Base-by-base conservation (phyloP, 768 basidiomycete species). In the Rhodosporidiobolus odoratus region DNA sequence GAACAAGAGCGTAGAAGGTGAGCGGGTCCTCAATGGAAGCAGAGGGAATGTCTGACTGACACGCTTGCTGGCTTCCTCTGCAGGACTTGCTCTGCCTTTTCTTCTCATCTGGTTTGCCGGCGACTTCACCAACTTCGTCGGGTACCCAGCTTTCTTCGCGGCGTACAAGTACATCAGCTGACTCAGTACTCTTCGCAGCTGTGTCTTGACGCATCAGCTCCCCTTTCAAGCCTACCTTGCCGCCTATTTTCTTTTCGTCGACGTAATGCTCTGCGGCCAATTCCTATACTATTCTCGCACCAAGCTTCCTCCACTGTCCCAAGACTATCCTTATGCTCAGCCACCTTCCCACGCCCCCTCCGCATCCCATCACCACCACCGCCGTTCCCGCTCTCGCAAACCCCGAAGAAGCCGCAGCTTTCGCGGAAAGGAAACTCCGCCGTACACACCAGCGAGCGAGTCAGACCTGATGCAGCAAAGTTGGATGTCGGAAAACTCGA, bases 191-290 rank as follows among this genome's bases (percentile, higher is more conserved):
- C 25, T 23, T 16, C 21, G 8, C 69, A 78, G 92, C 16, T 93
- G 92, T 78, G 81, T 97, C 68, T 82, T 99, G 64, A 98, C 96
- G 4, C 85, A 89, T 76, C 96, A 98, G 78, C 84, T 96, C 23
- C 92, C 92, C 30, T 98, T 99, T 79, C 95, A 98, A 81, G 75
- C 74, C 41, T 91, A 86, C 78, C 90, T 99, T 54, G 95, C 96
- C 4, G 83, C 84, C 0, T 99, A 99, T 79, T 99, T 97, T 78
- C 89, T 90, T 76, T 81, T 84, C 64, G 85, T 98, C 60, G 96
- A 99, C 79, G 81, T 86, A 59, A 82, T 83, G 38, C 83, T 98
- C 34, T 81, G 94, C 54, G 78, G 77, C 13, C 95, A 99, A 78
- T 98, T 88, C 81, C 82, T 87, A 77, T 90, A 95, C 62, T 78